Conservation (phyloP, 2,329 filamentous ascomycete genomes). For the Diplodia corticola region DNA sequence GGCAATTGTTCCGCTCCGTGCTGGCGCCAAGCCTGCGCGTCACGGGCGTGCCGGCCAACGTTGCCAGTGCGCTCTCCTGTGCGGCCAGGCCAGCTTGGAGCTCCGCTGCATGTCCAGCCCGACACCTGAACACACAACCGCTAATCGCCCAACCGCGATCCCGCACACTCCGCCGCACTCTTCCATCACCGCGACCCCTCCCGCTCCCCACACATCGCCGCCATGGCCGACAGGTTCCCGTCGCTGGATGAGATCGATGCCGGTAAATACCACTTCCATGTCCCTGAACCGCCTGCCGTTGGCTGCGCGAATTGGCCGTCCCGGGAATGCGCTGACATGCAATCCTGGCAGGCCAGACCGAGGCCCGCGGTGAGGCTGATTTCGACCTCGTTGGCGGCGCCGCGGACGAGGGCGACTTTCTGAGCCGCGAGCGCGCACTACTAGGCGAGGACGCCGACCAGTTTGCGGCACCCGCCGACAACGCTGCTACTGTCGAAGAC, state of each 20-base stretch:
- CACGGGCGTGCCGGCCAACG: constrained; percentile 1
- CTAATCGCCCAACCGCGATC: neutral
- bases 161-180: neutral
- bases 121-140: constrained; percentile 11
- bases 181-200: neutral
- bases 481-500: constrained; percentile 62
- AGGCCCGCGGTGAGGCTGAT: constrained; percentile 55
- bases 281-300: constrained; percentile 15
- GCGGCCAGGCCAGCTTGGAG: constrained; percentile 15
- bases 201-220: constrained; percentile 24
- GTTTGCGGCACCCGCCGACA: constrained; percentile 77
- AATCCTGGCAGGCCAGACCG: constrained; percentile 63
- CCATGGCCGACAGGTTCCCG: constrained; percentile 54
- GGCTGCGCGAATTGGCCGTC: neutral
- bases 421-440: constrained; percentile 84
- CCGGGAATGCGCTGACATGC: constrained; percentile 3
- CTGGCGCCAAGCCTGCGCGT: constrained; percentile 9
- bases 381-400: constrained; percentile 55
- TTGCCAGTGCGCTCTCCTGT: constrained; percentile 19
- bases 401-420: constrained; percentile 75
- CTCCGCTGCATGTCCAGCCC: constrained; percentile 15
- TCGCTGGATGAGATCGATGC: constrained; percentile 56
- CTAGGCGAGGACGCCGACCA: constrained; percentile 92
- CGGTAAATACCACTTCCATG: constrained; percentile 38
- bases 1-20: constrained; percentile 4